These are phyloP conservation scores for Auricularia sp. DNA, from an alignment of 768 basidiomycete genomes.

Conservation along the genomic window DNA sequence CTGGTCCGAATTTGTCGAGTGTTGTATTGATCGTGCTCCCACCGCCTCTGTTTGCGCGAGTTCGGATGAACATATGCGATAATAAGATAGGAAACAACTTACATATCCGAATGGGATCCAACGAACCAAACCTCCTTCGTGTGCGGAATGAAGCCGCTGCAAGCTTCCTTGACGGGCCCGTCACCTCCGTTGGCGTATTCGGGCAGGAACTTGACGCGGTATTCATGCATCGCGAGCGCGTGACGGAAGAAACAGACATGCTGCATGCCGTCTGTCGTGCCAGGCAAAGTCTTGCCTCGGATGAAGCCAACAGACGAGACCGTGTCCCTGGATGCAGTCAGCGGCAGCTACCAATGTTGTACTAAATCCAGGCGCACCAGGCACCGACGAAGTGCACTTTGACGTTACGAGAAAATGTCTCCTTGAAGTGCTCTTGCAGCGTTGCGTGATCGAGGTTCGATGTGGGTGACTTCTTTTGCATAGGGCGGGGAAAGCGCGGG, in stretches of 20 bases:
- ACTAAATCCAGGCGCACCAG: slow-evolving; percentile 22
- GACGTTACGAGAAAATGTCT: slow-evolving; percentile 28
- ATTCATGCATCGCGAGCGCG: slow-evolving; percentile 38
- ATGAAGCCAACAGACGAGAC: slow-evolving; percentile 32
- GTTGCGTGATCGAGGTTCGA: too few relatives aligned
- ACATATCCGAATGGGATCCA: slow-evolving; percentile 26
- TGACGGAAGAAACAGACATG: slow-evolving; percentile 37
- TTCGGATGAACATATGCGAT: too few relatives aligned
- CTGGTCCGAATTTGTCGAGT: too few relatives aligned
- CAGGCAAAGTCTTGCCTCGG: slow-evolving; percentile 23
- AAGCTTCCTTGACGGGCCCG: slow-evolving; percentile 7
- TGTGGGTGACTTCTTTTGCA: slow-evolving; percentile 6
- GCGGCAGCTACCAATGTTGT: background rate
- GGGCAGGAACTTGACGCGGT: slow-evolving; percentile 38
- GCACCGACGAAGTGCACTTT: slow-evolving; percentile 36
- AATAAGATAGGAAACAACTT: slow-evolving; percentile 1
- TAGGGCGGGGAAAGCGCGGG: too few relatives aligned
- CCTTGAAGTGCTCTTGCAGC: slow-evolving; percentile 19
- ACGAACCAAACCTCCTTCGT: slow-evolving; percentile 26
- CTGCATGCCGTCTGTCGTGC: slow-evolving; percentile 18
- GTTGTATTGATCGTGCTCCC: too few relatives aligned
- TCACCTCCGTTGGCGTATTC: slow-evolving; percentile 29
- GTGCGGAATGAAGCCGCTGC: slow-evolving; percentile 10
- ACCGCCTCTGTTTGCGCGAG: too few relatives aligned
- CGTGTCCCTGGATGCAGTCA: background rate